Evolutionary conservation across 2,329 filamentous ascomycete species (phyloP).

Genomic region (Amauroascus niger): DNA sequence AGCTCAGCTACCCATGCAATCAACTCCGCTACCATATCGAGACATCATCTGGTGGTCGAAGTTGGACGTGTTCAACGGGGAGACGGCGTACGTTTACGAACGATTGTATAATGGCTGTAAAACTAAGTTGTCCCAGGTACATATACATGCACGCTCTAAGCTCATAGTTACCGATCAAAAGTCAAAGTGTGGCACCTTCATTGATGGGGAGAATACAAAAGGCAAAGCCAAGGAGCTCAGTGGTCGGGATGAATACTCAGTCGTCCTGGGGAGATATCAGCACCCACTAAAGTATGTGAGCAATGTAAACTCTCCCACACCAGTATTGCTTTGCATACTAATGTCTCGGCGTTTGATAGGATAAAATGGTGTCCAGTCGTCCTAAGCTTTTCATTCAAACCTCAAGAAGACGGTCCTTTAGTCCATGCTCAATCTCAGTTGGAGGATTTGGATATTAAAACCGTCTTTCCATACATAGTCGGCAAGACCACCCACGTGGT

Average conservation of each 20-base stretch:
- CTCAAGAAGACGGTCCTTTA: conserved; percentile 54
- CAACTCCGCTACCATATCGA: conserved; percentile 71
- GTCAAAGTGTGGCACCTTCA: conserved; percentile 73
- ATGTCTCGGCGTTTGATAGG: conserved; percentile 33
- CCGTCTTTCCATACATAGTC: conserved; percentile 60
- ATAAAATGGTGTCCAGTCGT: conserved; percentile 71
- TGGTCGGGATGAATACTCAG: conserved; percentile 46
- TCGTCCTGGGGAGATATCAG: conserved; percentile 63
- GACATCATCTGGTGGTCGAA: conserved; percentile 73
- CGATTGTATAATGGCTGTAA: conserved; percentile 11
- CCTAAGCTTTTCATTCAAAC: conserved; percentile 69
- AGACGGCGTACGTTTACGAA: conserved; percentile 51
- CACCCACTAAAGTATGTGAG: conserved; percentile 35
- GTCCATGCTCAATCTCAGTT: conserved; percentile 54
- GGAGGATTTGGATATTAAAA: conserved; percentile 82
- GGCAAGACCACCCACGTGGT: conserved; percentile 76
- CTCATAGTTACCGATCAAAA: conserved; percentile 66
- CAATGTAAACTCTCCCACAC: not conserved
- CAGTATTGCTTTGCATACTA: not conserved
- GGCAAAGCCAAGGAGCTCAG: conserved; percentile 39
- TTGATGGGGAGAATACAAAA: conserved; percentile 64
- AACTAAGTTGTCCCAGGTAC: conserved; percentile 40
- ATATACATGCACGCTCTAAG: conserved; percentile 55
- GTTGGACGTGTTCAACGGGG: conserved; percentile 56
- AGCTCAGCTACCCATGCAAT: conserved; percentile 57